A percentile compares a stretch with the other conserved stretches of the same genome.
phyloP scores from a whole-genome alignment of 768 basidiomycete genomes.

The Rossbeevera mucosa region DNA sequence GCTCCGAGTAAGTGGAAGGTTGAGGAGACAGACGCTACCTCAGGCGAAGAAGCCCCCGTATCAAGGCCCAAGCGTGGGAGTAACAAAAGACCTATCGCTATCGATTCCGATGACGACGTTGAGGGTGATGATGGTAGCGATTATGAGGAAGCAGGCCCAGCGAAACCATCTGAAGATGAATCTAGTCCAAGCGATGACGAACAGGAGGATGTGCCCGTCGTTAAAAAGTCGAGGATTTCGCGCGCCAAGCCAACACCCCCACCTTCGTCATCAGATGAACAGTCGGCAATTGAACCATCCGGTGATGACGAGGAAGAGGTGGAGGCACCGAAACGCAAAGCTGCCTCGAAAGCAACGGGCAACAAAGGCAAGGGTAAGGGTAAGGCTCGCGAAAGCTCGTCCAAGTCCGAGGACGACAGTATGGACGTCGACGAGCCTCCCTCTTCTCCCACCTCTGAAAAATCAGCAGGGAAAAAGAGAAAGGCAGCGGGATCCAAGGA shows the following conservation, averaged over 20 bases:
- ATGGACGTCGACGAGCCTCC: constrained; percentile 58
- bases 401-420: constrained; percentile 37
- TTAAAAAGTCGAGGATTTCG: constrained; percentile 21
- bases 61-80: constrained; percentile 36
- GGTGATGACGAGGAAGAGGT: constrained; percentile 26
- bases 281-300: constrained; percentile 18
- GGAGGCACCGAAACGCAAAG: constrained; percentile 32
- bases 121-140: constrained; percentile 27
- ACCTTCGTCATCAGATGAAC: constrained; percentile 32
- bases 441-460: constrained; percentile 32
- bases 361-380: constrained; percentile 23
- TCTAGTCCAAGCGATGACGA: constrained; percentile 21
- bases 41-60: constrained; percentile 33
- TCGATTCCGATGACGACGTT: constrained; percentile 53
- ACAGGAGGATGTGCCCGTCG: constrained; percentile 13
- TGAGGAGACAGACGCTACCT: constrained; percentile 18
- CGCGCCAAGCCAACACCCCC: constrained; percentile 25
- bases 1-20: constrained; percentile 19
- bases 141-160: constrained; percentile 27
- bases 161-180: constrained; percentile 40
- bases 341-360: constrained; percentile 16
- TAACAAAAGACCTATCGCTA: constrained; percentile 35
- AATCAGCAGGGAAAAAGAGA: constrained; percentile 41
- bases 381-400: constrained; percentile 24
- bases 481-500: constrained; percentile 35